Conservation (phyloP, 2,329 filamentous ascomycete genomes). For the Venturiaceae sp. region DNA sequence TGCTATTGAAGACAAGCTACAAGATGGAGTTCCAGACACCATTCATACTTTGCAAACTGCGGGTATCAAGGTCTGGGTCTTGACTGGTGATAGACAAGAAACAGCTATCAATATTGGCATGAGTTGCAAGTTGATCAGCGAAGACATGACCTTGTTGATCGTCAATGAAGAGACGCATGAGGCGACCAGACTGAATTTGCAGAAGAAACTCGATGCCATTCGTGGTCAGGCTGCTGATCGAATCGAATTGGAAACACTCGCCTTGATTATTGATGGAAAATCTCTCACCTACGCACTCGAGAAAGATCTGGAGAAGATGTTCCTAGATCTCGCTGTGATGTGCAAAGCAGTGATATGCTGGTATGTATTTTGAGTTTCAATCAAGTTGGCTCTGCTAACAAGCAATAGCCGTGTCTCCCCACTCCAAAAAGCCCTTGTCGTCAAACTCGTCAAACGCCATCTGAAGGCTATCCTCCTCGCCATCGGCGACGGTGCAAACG, state of each 20-base stretch:
- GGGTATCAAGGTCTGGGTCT: constrained; percentile 96
- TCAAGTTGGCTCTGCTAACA: background rate
- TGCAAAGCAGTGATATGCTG: constrained; percentile 98
- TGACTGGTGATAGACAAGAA: constrained; percentile 95
- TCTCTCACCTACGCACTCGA: constrained; percentile 90
- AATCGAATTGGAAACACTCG: constrained; percentile 75
- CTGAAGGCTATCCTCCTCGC: constrained; percentile 85
- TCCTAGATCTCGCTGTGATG: constrained; percentile 85
- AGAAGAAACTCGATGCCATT: constrained; percentile 90
- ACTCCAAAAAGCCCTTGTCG: constrained; percentile 91
- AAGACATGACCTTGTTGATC: constrained; percentile 97
- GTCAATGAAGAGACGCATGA: constrained; percentile 80
- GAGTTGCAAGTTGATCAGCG: constrained; percentile 96
- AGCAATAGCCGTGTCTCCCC: constrained; percentile 75
- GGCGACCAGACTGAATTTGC: constrained; percentile 76
- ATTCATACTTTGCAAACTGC: constrained; percentile 95
- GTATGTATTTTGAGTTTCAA: constrained; percentile 24
- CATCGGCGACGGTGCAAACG: constrained; percentile 95
- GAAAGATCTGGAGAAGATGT: constrained; percentile 84
- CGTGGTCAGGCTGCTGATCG: constrained; percentile 68
- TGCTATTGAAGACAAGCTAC: constrained; percentile 91
- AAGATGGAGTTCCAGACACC: constrained; percentile 95
- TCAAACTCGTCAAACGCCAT: constrained; percentile 95
- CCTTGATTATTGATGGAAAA: constrained; percentile 91
- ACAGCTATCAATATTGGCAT: constrained; percentile 99